Base-by-base conservation (phyloP, 495 filamentous ascomycete genomes). In the Xylaria acuta region DNA sequence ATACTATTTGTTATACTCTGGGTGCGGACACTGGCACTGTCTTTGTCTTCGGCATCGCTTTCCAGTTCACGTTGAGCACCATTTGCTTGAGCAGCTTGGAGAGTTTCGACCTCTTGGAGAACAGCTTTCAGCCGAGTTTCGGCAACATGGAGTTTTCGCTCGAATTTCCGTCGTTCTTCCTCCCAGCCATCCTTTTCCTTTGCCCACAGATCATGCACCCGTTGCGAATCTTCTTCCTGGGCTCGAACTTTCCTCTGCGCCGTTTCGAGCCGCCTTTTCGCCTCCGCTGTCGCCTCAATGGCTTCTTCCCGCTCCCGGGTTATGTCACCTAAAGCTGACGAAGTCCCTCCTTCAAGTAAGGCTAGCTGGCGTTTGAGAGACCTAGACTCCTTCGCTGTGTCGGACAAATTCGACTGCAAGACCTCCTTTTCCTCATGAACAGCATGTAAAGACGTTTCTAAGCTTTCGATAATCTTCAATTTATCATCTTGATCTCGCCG, bases 401-500 rank as follows among this genome's bases (percentile, higher is more conserved):
- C 83, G 8, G 89, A 82, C 3, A 94, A 51, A 32, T 86, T 88
- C 20, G 85, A 84, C 62, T 86, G 86, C 58, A 97, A 79, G 5
- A 87, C 80, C 64, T 95, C 94, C 72, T 91, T 90, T 75, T 98
- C 96, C 51, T 86, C 88, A 70, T 88, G 88, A 5, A 91, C 86
- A 11, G 87, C 84, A 67, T 95, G 89, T 64, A 98, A 82, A 27
- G 86, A 91, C 9, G 86, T 83, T 83, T 99, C 97, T 41, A 99
- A 83, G 41, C 87, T 86, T 79, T 97, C 93, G 53, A 99, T 94
- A 40, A 92, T 86, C 72, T 90, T 92, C 25, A 91, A 86, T 79
- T 97, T 98, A 53, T 89, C 92, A 78, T 98, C 96, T 66, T 97
- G 87, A 70, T 98, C 97, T 56, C 96, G 86, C 5, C 94, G 90